Percentiles rank a stretch among this genome's conserved stretches.
These are phyloP conservation scores for Mucor indicus DNA, from an alignment of 371 early-diverging fungal genomes.

Conservation along the genomic window DNA sequence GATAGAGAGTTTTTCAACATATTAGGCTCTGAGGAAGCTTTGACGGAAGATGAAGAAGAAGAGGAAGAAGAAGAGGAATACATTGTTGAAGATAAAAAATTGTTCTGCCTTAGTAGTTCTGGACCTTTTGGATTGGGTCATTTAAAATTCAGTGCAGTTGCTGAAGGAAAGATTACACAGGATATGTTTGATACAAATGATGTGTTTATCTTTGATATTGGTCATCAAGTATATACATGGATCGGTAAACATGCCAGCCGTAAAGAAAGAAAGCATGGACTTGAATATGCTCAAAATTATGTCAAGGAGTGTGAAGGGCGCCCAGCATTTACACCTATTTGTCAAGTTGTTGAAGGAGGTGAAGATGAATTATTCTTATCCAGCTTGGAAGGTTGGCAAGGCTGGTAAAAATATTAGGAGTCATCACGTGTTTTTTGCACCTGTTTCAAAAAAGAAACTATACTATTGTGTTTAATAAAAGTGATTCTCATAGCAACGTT, in stretches of 20 bases:
- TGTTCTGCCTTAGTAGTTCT: slow-evolving; percentile 40
- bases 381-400: slow-evolving; percentile 48
- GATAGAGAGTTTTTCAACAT: slow-evolving; percentile 61
- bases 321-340: slow-evolving; percentile 59
- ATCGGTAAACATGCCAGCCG: slow-evolving; percentile 56
- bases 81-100: slow-evolving; percentile 37
- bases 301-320: slow-evolving; percentile 42
- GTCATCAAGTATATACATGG: slow-evolving; percentile 63
- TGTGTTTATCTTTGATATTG: slow-evolving; percentile 64
- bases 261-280: slow-evolving; percentile 55
- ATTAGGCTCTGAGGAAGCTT: slow-evolving; percentile 64
- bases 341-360: slow-evolving; percentile 68
- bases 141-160: slow-evolving; percentile 45
- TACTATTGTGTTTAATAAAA: no score
- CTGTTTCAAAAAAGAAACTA: no score
- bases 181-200: slow-evolving; percentile 54
- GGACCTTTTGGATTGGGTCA: slow-evolving; percentile 32
- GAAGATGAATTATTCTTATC: slow-evolving; percentile 58
- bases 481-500: no score
- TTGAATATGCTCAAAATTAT: slow-evolving; percentile 65
- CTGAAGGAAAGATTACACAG: slow-evolving; percentile 41
- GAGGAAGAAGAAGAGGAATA: slow-evolving; percentile 35
- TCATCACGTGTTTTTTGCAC: no score
- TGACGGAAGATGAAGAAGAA: slow-evolving; percentile 40
- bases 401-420: slow-evolving; percentile 34